Base-by-base conservation (phyloP, 306 rosid species). In the Acacia confusa region DNA sequence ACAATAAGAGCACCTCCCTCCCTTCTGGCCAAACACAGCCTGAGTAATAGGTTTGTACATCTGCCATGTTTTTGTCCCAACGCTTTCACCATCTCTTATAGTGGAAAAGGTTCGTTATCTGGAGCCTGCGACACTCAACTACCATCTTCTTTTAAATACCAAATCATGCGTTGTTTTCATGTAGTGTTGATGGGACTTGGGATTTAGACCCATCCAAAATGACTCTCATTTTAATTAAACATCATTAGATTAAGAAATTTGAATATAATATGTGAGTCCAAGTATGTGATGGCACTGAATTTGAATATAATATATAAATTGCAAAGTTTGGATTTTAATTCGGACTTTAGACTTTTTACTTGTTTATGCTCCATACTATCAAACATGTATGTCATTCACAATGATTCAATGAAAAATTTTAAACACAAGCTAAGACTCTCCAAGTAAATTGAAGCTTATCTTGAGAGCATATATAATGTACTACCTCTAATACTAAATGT, bases 51-150 rank as follows among this genome's bases (percentile, higher is more conserved):
- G 77, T 40, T 20, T 36, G 12, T 6, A 30, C 27, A 47, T 70
- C 74, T 41, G 38, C 79, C 82, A 64, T 25, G 32, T 25, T 61
- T 22, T 72, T 44, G 72, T 58, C 72, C 36, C 75, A 73, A 6
- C 8, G 40, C 63, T 20, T 47, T 60, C 66, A 55, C 72, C 0
- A 47, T 63, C 36, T 72, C 41, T 63, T 72, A n/a, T 44, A 45
- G 58, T 41, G 83, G 63, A 78, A 78, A 74, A 67, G 43, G 75
- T 14, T 14, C 27, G 69, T 70, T 28, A 25, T 65, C 34, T 28
- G 28, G 22, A 4, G 22, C 41, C 67, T 61, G 20, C 36, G 8
- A 13, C 67, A 12, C 8, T 61, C 34, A 9, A 24, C 25, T 10
- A 53, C 25, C 64, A 7, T 15, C 13, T 15, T 58, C 66, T 3